These are phyloP conservation scores for Neoboletus brunneissimus DNA, from an alignment of 768 basidiomycete genomes.

Conservation along the genomic window DNA sequence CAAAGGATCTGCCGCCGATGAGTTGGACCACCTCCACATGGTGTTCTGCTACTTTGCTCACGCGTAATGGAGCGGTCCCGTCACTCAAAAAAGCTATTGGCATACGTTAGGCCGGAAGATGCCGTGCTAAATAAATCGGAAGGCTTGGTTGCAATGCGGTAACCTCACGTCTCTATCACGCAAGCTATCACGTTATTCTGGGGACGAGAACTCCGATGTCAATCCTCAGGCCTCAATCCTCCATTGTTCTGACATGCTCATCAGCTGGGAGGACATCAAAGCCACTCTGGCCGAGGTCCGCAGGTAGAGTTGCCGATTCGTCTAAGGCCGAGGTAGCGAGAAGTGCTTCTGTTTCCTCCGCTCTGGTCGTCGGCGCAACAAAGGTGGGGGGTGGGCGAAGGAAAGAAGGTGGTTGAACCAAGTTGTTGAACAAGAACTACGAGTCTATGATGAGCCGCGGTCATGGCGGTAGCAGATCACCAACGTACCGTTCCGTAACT, in stretches of 20 bases:
- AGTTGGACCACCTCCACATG: not conserved
- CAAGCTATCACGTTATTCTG: not conserved
- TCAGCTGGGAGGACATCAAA: conserved; percentile 75
- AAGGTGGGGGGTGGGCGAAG: conserved; percentile 44
- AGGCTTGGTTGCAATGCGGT: not conserved
- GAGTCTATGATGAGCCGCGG: conserved; percentile 8
- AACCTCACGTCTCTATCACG: not conserved
- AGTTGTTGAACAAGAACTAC: conserved; percentile 88
- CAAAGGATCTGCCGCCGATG: not conserved
- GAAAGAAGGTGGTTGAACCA: conserved; percentile 62
- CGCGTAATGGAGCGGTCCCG: conserved; percentile 12
- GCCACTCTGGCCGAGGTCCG: conserved; percentile 77
- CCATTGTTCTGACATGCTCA: conserved; percentile 24
- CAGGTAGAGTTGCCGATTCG: conserved; percentile 81
- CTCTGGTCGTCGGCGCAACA: conserved; percentile 36
- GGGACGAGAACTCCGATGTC: not conserved
- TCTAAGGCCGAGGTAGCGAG: conserved; percentile 49
- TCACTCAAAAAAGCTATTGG: not conserved
- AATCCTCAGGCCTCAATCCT: conserved; percentile 12
- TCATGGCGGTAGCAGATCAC: conserved; percentile 5
- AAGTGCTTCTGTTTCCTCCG: conserved; percentile 57
- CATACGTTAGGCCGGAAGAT: no score
- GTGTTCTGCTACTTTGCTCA: not conserved
- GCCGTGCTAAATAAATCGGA: not conserved
- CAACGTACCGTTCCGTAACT: conserved; percentile 81